Base-by-base conservation (phyloP, 768 basidiomycete genomes). In the Lactarius vividus region DNA sequence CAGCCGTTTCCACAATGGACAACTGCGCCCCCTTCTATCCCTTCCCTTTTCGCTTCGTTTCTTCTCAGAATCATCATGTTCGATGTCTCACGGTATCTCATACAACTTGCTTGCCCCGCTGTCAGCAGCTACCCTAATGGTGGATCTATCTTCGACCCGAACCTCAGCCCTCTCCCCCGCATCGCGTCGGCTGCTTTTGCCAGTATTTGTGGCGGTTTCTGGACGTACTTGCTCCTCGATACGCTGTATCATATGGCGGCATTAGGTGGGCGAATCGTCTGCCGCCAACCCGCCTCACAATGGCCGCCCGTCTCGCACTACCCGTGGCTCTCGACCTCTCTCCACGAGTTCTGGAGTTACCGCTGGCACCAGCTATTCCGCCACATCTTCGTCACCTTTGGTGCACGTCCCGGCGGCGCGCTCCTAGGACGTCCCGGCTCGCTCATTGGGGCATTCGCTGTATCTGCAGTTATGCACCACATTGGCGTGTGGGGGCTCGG, bases 401-500 rank as follows among this genome's bases (percentile, higher is more conserved):
- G 78, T n/a, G 72, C 71, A 1, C 59, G 61, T 18, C 77, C 75
- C 0, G 57, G 84, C 28, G 71, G 72, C 35, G 71, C 70, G 61
- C 64, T 83, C 6, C 72, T 4, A 75, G 88, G 39, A 4, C 15
- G 39, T 2, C 39, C 39, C 11, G 39, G 39, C 16, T 4, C 39
- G 11, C 16, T 40, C 6, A 62, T 89, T 1, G 88, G 86, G 8
- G 83, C 81, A 5, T 91, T 91, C 72, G 57, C 82, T 1, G 66
- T 83, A 6, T 90, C 88, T 0, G 86, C 81, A 7, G 31, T 84
- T 4, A 70, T 89, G 4, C 89, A 91, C 64, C 80, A 84, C 66
- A 49, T 82, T 20, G 86, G 84, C 15, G 67, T 84, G 60, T 87
- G 82, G 79, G 85, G 84, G 6, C 82, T 88, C 83, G 83, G 80